Evolutionary conservation across 164 flowering plant species (phyloP), one percentile per base, ranked within the genome.

Genomic region (Stephania yunnanensis): DNA sequence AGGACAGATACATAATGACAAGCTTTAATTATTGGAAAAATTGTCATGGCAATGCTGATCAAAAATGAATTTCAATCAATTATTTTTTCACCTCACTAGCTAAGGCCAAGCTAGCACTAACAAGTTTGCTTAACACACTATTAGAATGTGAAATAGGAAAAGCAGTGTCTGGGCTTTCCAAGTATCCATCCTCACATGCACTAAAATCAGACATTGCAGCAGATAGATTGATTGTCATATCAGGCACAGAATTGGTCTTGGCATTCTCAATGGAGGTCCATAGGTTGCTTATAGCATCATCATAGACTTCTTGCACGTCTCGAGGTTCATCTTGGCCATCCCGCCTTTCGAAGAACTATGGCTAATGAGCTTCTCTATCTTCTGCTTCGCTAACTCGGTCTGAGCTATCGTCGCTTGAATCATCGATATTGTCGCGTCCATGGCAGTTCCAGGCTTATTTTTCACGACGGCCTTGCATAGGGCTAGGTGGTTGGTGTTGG

Each of bases 61-160:
- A 36, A 36, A 36, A 36, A 2, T 36, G 42, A 36, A 36, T 36
- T 36, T 50, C 15, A 50, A 50, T 50, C 4, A 50, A 50, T 50
- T 15, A 50, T 50, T 11, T 10, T 50, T 50, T 50, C 55, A 50
- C 55, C 55, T 50, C 55, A 10, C 55, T 10, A 50, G 55, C 55
- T 50, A 15, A 89, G 88, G 19, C 89, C 92, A 67, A 67, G 42
- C 10, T 25, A 11, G 30, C 30, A 42, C 70, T 67, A 36, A 1
- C 10, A 67, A 67, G 44, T 17, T 25, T 25, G 30, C 17, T 17
- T 42, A 67, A 29, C 30, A 12, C 17, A 2, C 7, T 42, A 67
- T 67, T 67, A 29, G 30, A 36, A 12, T 67, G 30, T 10, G 30
- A 12, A 2, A 67, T 36, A 7, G 70, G 70, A 6, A 36, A 67